phyloP scores from a whole-genome alignment of 2,329 filamentous ascomycete species.

The Mollisia scopiformis region DNA sequence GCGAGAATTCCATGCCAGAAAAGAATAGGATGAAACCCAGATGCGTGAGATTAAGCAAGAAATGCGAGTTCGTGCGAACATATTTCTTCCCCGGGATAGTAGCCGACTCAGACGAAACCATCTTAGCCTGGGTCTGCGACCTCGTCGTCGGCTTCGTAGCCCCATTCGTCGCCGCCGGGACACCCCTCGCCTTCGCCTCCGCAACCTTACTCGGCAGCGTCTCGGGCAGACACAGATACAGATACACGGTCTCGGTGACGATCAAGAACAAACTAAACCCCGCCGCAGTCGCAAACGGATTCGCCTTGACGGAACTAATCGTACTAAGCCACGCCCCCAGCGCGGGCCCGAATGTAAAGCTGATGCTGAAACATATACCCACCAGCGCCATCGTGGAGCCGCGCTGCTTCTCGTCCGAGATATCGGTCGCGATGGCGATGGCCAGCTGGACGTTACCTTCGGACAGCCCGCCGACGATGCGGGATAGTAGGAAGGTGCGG shows the following conservation, averaged over 20 bases:
- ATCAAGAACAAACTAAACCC: conserved; percentile 86
- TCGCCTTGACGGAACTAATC: conserved; percentile 77
- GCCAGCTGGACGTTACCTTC: conserved; percentile 97
- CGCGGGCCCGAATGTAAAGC: conserved; percentile 94
- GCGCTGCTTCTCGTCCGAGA: conserved; percentile 82
- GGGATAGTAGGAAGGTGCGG: conserved; percentile 91
- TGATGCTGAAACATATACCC: conserved; percentile 93
- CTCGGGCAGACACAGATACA: conserved; percentile 85
- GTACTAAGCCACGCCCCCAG: conserved; percentile 85
- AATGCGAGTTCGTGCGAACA: conserved; percentile 74
- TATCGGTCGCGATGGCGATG: conserved; percentile 94
- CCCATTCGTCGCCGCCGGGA: conserved; percentile 28
- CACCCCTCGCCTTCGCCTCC: conserved; percentile 28
- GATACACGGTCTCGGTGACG: conserved; percentile 82
- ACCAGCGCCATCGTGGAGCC: conserved; percentile 96
- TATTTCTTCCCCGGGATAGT: conserved; percentile 27
- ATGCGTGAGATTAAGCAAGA: conserved; percentile 82
- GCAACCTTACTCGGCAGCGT: conserved; percentile 68
- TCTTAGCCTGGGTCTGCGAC: conserved; percentile 17
- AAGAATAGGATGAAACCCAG: conserved; percentile 95
- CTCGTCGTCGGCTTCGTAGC: conserved; percentile 19
- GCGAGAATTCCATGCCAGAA: conserved; percentile 95
- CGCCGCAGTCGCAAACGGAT: conserved; percentile 92
- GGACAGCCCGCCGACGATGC: conserved; percentile 88
- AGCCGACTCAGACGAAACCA: conserved; percentile 31